These are phyloP conservation scores for Paramecium pentaurelia DNA, from an alignment of 73 alveolate species.

Conservation along the genomic window DNA sequence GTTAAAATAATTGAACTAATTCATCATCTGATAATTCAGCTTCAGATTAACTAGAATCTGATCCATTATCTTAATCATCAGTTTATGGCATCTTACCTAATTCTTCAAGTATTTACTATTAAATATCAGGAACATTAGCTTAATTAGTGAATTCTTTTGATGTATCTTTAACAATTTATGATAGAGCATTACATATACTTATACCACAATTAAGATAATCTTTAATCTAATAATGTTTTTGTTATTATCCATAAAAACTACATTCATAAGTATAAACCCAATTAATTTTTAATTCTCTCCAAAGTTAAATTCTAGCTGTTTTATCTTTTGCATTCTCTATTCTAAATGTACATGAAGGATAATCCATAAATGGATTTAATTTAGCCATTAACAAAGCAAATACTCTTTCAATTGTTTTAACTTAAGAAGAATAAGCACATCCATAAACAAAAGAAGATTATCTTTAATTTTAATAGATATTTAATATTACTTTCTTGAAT, in stretches of 20 bases:
- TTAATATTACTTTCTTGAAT: conserved; percentile 62
- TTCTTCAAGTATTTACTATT: conserved; percentile 21
- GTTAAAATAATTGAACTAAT: conserved; percentile 29
- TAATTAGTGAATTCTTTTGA: conserved; percentile 49
- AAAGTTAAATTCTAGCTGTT: conserved; percentile 75
- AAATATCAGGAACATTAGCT: background rate
- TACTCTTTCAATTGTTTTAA: conserved; percentile 61
- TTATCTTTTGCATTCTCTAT: conserved; percentile 72
- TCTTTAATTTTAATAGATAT: background rate
- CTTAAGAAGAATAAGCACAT: conserved; percentile 54
- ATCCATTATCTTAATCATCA: conserved; percentile 53
- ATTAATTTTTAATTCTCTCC: conserved; percentile 68
- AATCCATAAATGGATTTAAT: conserved; percentile 60
- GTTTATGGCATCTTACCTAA: conserved; percentile 52
- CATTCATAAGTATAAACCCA: conserved; percentile 54
- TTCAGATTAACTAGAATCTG: conserved; percentile 55
- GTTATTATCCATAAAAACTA: conserved; percentile 50
- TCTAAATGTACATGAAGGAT: conserved; percentile 69
- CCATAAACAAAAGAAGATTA: conserved; percentile 55
- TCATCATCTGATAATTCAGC: conserved; percentile 58
- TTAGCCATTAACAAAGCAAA: conserved; percentile 74
- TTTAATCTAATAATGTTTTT: conserved; percentile 30
- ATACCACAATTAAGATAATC: conserved; percentile 48
- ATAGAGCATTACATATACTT: background rate
- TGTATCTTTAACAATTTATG: conserved; percentile 42